phyloP scores from a whole-genome alignment of 192 early-diverging fungal species.

The Rhizophagus clarus region DNA sequence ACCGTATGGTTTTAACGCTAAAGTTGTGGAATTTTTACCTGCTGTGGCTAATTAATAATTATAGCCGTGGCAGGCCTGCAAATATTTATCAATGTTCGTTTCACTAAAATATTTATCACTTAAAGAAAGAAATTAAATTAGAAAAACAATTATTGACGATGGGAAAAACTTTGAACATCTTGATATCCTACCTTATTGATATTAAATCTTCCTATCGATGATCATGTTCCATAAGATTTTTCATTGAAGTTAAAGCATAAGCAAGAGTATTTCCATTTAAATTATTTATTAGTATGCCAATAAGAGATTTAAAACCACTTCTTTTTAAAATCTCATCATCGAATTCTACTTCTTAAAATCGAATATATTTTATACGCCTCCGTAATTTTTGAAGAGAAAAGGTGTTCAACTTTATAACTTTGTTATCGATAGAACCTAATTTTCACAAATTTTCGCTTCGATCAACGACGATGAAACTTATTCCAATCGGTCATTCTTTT shows the following conservation, averaged over 20 bases:
- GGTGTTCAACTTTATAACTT: slow-evolving; percentile 56
- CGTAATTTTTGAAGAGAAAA: slow-evolving; percentile 67
- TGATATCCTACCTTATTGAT: slow-evolving; percentile 38
- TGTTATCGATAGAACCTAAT: slow-evolving; percentile 49
- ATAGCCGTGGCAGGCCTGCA: too few relatives aligned
- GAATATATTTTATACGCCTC: background rate
- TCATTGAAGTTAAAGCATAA: slow-evolving; percentile 36
- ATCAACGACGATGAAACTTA: slow-evolving; percentile 28
- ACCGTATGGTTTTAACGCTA: slow-evolving; percentile 47
- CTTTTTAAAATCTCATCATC: slow-evolving; percentile 59
- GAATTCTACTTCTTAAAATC: slow-evolving; percentile 61
- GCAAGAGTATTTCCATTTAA: slow-evolving; percentile 60
- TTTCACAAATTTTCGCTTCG: slow-evolving; percentile 32
- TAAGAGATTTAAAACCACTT: slow-evolving; percentile 61
- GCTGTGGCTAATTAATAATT: too few relatives aligned
- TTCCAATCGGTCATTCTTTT: slow-evolving; percentile 25
- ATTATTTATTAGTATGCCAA: slow-evolving; percentile 60
- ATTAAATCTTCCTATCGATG: slow-evolving; percentile 62
- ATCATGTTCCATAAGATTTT: slow-evolving; percentile 70
- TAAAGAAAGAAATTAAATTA: too few relatives aligned
- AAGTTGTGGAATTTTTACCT: too few relatives aligned
- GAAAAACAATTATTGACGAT: too few relatives aligned
- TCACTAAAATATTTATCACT: too few relatives aligned
- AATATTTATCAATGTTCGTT: slow-evolving; percentile 63
- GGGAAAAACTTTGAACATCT: too few relatives aligned